phyloP scores from a whole-genome alignment of 345 rosid species.

The Heritiera littoralis region DNA sequence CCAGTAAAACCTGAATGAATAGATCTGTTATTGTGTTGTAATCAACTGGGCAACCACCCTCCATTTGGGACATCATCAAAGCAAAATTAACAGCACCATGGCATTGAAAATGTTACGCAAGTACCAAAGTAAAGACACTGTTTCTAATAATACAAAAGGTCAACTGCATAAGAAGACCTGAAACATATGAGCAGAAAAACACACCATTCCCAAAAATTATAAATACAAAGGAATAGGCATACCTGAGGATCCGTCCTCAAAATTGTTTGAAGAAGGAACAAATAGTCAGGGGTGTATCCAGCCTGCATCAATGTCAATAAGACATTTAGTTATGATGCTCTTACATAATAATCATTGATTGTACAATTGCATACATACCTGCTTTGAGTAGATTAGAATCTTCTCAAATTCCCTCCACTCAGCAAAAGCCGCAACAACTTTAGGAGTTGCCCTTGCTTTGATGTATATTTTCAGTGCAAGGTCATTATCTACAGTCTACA shows the following conservation, averaged over 20 bases:
- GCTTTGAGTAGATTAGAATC: slow-evolving; percentile 84
- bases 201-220: background rate
- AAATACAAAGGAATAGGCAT: slow-evolving; percentile 11
- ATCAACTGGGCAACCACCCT: slow-evolving; percentile 95
- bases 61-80: slow-evolving; percentile 99
- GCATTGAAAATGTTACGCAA: slow-evolving; percentile 19
- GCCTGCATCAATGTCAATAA: slow-evolving; percentile 48
- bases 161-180: background rate
- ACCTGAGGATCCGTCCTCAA: slow-evolving; percentile 98
- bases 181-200: background rate
- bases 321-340: background rate
- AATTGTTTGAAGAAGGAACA: slow-evolving; percentile 97
- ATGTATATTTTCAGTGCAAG: slow-evolving; percentile 91
- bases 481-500: slow-evolving; percentile 95
- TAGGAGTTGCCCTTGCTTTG: slow-evolving; percentile 95
- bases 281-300: slow-evolving; percentile 91
- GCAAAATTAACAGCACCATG: slow-evolving; percentile 99
- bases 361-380: slow-evolving; percentile 40
- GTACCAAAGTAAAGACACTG: background rate
- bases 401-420: slow-evolving; percentile 96
- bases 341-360: background rate
- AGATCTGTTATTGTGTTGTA: slow-evolving; percentile 94
- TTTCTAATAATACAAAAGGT: background rate
- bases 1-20: slow-evolving; percentile 75
- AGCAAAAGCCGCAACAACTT: slow-evolving; percentile 98